Conservation (phyloP, 1,139 yeast species). For the Yamadazyma friedrichii region DNA sequence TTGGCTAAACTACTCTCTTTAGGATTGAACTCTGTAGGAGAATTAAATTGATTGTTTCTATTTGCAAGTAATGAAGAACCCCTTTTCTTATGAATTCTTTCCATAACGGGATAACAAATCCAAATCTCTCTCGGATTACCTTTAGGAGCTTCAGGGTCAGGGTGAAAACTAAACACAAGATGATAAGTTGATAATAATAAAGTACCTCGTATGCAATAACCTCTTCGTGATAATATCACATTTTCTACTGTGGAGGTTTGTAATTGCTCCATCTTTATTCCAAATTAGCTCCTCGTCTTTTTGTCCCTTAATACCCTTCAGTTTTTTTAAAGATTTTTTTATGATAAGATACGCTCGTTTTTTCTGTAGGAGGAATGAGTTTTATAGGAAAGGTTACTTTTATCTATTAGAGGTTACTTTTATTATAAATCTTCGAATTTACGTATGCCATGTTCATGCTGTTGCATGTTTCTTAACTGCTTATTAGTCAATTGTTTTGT, state of each 20-base stretch:
- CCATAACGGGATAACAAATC: conserved; percentile 90
- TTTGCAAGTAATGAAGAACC: conserved; percentile 43
- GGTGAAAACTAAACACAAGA: conserved; percentile 63
- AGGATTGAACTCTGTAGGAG: conserved; percentile 7
- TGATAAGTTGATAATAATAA: conserved; percentile 83
- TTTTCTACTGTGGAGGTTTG: conserved; percentile 51
- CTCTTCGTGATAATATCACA: conserved; percentile 70
- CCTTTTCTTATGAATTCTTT: conserved; percentile 57
- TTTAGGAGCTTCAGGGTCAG: conserved; percentile 14
- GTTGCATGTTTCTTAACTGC: conserved; percentile 47
- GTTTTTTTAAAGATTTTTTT: neutral
- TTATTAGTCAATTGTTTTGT: conserved; percentile 42
- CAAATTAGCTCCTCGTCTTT: no score
- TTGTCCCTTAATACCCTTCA: no score
- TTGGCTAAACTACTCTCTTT: conserved; percentile 15
- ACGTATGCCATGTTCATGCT: conserved; percentile 65
- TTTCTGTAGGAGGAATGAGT: no score
- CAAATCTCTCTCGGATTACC: conserved; percentile 65
- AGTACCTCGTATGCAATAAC: conserved; percentile 63
- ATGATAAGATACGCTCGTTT: neutral
- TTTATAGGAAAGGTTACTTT: neutral
- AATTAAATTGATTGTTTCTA: conserved; percentile 10
- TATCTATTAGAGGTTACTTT: neutral
- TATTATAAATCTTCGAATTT: conserved; percentile 59
- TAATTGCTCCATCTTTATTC: conserved; percentile 21